Evolutionary conservation across 176 grass and related monocot genomes (phyloP), one percentile per base, ranked within the genome.

Genomic region (Neostapfia colusana): DNA sequence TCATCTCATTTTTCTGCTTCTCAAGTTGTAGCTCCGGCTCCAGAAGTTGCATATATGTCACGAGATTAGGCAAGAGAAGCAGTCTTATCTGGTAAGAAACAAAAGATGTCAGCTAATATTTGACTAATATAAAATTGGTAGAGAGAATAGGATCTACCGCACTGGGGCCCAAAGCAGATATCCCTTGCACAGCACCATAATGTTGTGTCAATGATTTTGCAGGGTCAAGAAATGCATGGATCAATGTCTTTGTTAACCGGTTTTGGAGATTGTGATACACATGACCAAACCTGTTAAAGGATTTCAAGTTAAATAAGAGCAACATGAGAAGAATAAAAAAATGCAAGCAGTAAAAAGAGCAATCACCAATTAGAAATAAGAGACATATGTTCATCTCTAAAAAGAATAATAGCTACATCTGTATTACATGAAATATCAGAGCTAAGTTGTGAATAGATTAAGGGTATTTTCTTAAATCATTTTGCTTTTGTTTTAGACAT

Each of bases 1-100:
- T 98, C 84, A 88, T 82, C 74, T 94, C 95, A 80, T 98, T 98
- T 88, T 84, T 90, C 73, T 98, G 95, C 58, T 94, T 90, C 61
- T 98, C 87, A 43, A 88, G 91, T 76, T 94, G 91, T 74, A 98
- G 83, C 69, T 98, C 95, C 4, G 89, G 95, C 20, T 88, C 91
- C 70, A 98, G 74, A 73, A 94, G 85, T 77, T 88, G 85, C 89
- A 98, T 90, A 75, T 98, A 98, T 16, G 91, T 79, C 75, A 86
- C 80, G 15, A 98, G 87, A 15, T 94, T 92, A 57, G 91, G 95
- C 67, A 98, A 82, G 88, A 98, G 84, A 49, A 94, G 89, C 70
- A 94, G 85, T 27, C 85, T 88, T 54, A 98, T 74, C 95, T 98
- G 77, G 53, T 60, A 80, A 73, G 21, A 26, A 76, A 65, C 21